Evolutionary conservation across 2,329 filamentous ascomycete genomes (phyloP), one percentile per base, ranked within the genome.

Genomic region (Alternaria triticimaculans): DNA sequence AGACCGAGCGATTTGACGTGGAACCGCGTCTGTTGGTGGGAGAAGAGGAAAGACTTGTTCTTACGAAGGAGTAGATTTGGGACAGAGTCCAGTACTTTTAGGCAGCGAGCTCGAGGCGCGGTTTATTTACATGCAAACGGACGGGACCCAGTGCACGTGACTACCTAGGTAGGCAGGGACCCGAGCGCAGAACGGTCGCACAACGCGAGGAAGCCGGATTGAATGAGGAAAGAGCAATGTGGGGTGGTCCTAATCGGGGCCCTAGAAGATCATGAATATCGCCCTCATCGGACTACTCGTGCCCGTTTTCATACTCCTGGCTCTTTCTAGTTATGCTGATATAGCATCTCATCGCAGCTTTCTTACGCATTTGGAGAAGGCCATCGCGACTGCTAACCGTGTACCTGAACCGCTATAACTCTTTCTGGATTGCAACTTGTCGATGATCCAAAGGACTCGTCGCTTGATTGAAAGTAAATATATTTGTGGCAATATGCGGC

Each of bases 61-160:
- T 37, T n/a, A n/a, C 8, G 14, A 9, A 37, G 33, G 33, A 41
- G 33, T 41, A 37, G 30, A 41, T 41, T n/a, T 41, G 33, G 33
- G 0, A 7, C 0, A 9, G 33, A 41, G 15, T n/a, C 2, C 15
- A 41, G 33, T 41, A 10, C 2, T 28, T 3, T 26, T 23, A n/a
- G 26, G 15, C 23, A 20, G 41, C 23, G 14, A 59, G 26, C 25
- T 51, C 18, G 28, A 53, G 30, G 21, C 18, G n/a, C 57, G 25
- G 28, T 8, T 15, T 60, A 11, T 55, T 46, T 46, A 30, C 53
- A 15, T 55, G 41, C 58, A 55, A 55, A 60, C 58, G 43, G 43
- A n/a, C 14, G 28, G 11, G 23, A 15, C 15, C 8, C 9, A n/a
- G n/a, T 45, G 18, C 57, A 55, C 49, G n/a, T 60, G 50, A 37